A percentile compares a stretch with the other conserved stretches of the same genome.
phyloP scores from a whole-genome alignment of 2,329 filamentous ascomycete genomes.

The Beauveria medogensis region DNA sequence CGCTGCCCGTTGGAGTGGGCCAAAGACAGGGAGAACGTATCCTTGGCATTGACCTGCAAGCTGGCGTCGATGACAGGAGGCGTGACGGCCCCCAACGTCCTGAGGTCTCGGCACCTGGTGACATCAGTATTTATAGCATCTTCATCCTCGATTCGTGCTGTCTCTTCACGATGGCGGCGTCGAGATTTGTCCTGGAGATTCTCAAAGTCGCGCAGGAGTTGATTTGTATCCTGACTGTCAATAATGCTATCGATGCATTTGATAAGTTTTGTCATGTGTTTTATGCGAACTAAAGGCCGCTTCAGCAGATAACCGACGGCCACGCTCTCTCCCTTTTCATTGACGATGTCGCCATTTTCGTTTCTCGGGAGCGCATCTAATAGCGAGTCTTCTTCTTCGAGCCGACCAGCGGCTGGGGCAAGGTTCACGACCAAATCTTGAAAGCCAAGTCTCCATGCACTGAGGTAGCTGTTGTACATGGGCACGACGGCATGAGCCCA shows the following conservation, averaged over 20 bases:
- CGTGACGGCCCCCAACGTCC: slow-evolving; percentile 63
- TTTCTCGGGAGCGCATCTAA: slow-evolving; percentile 53
- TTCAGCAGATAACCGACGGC: slow-evolving; percentile 93
- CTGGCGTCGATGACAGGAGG: slow-evolving; percentile 65
- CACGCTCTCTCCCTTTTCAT: slow-evolving; percentile 76
- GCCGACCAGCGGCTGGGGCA: slow-evolving; percentile 51
- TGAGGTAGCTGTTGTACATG: slow-evolving; percentile 78
- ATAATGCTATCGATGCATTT: slow-evolving; percentile 55
- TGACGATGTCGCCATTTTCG: slow-evolving; percentile 57
- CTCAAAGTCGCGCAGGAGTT: slow-evolving; percentile 49
- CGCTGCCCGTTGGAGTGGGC: slow-evolving; percentile 84
- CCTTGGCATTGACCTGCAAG: slow-evolving; percentile 79
- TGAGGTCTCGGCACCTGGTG: slow-evolving; percentile 68
- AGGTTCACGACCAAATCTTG: slow-evolving; percentile 92
- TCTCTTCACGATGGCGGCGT: slow-evolving; percentile 53
- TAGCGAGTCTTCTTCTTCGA: slow-evolving; percentile 53
- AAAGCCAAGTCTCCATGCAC: slow-evolving; percentile 86
- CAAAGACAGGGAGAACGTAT: slow-evolving; percentile 80
- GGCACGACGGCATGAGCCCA: slow-evolving; percentile 76
- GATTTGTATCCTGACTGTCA: slow-evolving; percentile 38
- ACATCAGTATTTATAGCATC: slow-evolving; percentile 78
- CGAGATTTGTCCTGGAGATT: slow-evolving; percentile 69
- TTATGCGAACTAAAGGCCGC: slow-evolving; percentile 77
- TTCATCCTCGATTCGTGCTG: slow-evolving; percentile 71
- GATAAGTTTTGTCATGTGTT: slow-evolving; percentile 78